Percentiles rank a stretch among this genome's conserved stretches.
phyloP scores from a whole-genome alignment of 441 rosid species.

The Erodium texanum region DNA sequence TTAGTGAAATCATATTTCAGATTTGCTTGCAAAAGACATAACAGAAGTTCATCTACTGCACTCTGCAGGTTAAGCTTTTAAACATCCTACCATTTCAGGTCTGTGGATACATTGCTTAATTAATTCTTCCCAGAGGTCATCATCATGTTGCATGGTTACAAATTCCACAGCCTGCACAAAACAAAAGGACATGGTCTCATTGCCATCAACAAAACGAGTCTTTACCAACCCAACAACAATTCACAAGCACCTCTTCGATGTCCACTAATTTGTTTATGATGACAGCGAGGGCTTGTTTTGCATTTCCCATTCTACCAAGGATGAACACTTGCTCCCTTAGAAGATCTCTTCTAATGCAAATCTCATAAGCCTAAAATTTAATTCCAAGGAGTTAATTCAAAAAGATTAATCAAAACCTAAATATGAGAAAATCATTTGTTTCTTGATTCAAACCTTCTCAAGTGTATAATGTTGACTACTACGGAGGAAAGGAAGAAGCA shows the following conservation, averaged over 20 bases:
- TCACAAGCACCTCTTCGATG: conserved; percentile 72
- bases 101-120: conserved; percentile 85
- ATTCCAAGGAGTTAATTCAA: conserved; percentile 23
- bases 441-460: conserved; percentile 62
- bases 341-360: conserved; percentile 70
- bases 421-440: conserved; percentile 12
- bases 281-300: conserved; percentile 80
- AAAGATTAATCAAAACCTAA: conserved; percentile 5
- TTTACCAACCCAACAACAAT: conserved; percentile 13
- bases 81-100: conserved; percentile 76
- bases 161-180: conserved; percentile 92
- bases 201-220: conserved; percentile 7
- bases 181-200: conserved; percentile 9
- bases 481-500: conserved; percentile 96
- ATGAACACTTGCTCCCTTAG: conserved; percentile 91
- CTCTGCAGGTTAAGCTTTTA: conserved; percentile 9
- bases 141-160: conserved; percentile 94
- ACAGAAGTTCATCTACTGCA: background rate
- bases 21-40: conserved; percentile 2
- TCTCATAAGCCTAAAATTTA: conserved; percentile 71
- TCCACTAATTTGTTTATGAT: conserved; percentile 87
- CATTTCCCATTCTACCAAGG: conserved; percentile 97
- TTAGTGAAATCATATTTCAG: conserved; percentile 20
- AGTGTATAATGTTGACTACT: conserved; percentile 96
- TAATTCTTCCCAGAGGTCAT: conserved; percentile 97